Evolutionary conservation across 768 basidiomycete genomes (phyloP), one percentile per base, ranked within the genome.

Genomic region (Suillus fuscotomentosus): DNA sequence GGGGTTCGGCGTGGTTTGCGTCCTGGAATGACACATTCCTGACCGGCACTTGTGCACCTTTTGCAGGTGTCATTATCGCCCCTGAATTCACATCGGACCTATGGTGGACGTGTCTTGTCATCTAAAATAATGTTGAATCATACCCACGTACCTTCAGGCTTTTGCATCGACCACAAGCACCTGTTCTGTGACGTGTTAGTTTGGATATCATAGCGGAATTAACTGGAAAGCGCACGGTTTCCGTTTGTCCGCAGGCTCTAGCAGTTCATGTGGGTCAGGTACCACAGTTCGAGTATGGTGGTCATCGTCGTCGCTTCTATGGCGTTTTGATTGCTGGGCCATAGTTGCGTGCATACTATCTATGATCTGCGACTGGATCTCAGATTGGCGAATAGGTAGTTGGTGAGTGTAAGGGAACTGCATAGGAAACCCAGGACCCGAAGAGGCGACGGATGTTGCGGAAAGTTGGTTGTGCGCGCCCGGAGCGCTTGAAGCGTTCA

Each of bases 11-110:
- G 88, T 71, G 90, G 90, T 76, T 91, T 93, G 66, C 89, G 83
- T n/a, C 91, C 91, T n/a, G 91, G 91, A 59, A 90, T 91, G 48
- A 88, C 77, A 68, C 91, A 94, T 60, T 91, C 89, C 63, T 90
- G 87, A 7, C 84, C 85, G 11, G 88, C 88, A 65, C 85, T 84
- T 62, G 84, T 74, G 70, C 91, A 94, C 13, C 91, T 87, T 71
- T 86, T 91, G 75, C 91, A 94, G 3, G 86, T 86, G 69, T 92
- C 90, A 15, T 82, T 84, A 59, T 90, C 88, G 15, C 84, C 84
- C 72, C 80, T 85, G 75, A 91, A 89, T 74, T 92, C 91, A 73
- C 91, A 94, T 68, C 84, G 87, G 63, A 92, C 91, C 81, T 91
- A 81, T 34, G 70, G 2, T n/a, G 60, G 9, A 45, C 0, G 10